Evolutionary conservation across 176 grass and related monocot genomes (phyloP), one percentile per base, ranked within the genome.

Genomic region (Pontederia paniculata): DNA sequence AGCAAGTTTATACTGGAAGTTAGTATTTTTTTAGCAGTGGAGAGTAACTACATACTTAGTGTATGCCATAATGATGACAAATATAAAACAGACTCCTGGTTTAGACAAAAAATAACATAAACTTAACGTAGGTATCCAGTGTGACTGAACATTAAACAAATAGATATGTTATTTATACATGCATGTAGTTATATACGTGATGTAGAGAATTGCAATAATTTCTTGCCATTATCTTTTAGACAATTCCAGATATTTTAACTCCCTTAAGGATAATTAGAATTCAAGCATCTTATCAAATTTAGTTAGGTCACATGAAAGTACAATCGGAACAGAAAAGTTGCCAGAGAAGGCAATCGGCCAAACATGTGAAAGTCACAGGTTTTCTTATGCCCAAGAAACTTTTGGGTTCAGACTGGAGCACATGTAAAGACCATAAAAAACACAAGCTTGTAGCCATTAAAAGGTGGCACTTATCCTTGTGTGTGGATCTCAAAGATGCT

Each of bases 221-320:
- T 43, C 6, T 42, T 43, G 14, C 42, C 12, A 42, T 59, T 16
- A 42, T 59, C 42, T 42, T 23, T 59, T 13, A 42, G 31, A 12
- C 3, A 37, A 37, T n/a, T 23, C 5, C 22, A 44, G 12, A 22
- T 63, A 47, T 8, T 63, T 42, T 19, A 9, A 17, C 47, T 3
- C 59, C 20, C 21, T 22, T 44, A 16, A 47, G 20, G 37, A 54
- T 42, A 43, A 53, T 17, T 53, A 6, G 43, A 54, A 48, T 4
- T 17, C 48, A 67, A 67, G 9, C n/a, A 14, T 17, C 48, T 7
- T 1, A 17, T 54, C 77, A 72, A 83, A 63, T 59, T 83, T 80
- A 80, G 72, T 75, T 76, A 61, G 44, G 53, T 73, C 90, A 99
- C 94, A 99, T 88, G 87, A 73, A 74, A 73, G 72, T 63, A 54